Percentiles rank a stretch among this genome's conserved stretches.
Evolutionary conservation across 495 filamentous ascomycete genomes (phyloP).

Genomic region (Amorphotheca resinae): DNA sequence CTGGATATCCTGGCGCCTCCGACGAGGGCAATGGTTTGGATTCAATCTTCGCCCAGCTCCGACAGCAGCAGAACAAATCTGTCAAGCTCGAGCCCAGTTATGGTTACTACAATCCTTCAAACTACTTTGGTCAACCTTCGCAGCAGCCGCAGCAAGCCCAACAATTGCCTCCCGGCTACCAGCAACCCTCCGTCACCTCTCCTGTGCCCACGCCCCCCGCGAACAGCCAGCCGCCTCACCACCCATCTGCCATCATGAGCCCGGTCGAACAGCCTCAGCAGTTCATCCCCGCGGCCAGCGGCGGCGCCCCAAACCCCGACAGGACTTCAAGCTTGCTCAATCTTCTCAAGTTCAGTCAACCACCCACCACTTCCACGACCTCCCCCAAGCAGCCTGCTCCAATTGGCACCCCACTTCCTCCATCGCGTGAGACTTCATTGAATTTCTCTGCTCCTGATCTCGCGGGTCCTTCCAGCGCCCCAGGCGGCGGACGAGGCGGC

Average conservation of each 20-base stretch:
- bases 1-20: constrained; percentile 19
- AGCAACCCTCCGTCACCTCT: constrained; percentile 30
- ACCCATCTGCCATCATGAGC: constrained; percentile 38
- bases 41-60: constrained; percentile 22
- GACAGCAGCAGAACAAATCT: constrained; percentile 16
- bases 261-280: constrained; percentile 32
- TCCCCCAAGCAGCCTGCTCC: constrained; percentile 6
- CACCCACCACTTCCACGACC: constrained; percentile 22
- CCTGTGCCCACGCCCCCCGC: constrained; percentile 31
- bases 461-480: neutral
- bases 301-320: constrained; percentile 36
- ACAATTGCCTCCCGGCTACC: constrained; percentile 27
- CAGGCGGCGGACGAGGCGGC: constrained; percentile 3
- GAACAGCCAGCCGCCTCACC: constrained; percentile 30
- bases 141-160: constrained; percentile 14
- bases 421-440: constrained; percentile 11
- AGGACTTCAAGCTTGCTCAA: constrained; percentile 64
- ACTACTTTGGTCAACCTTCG: constrained; percentile 13
- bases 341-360: constrained; percentile 73
- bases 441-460: constrained; percentile 7
- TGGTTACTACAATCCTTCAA: constrained; percentile 16
- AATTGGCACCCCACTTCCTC: constrained; percentile 12
- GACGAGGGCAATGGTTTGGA: constrained; percentile 20
- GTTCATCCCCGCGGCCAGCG: constrained; percentile 17
- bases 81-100: constrained; percentile 17